Evolutionary conservation across 202 grass and related monocot genomes (phyloP).

Genomic region (Schoenoplectus triqueter): DNA sequence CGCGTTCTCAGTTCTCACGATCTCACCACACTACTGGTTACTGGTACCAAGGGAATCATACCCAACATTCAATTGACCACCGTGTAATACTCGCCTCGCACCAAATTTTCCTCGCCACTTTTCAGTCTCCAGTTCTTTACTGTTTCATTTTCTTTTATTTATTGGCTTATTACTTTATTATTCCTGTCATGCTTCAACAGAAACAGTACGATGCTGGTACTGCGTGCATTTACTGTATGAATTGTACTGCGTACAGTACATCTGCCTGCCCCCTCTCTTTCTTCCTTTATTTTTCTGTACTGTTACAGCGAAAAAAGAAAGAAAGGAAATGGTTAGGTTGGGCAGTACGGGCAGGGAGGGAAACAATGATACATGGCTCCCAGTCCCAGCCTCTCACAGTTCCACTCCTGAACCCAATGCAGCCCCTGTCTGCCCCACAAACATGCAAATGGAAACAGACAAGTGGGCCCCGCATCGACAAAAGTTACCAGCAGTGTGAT

Average conservation of each 20-base stretch:
- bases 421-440: neutral
- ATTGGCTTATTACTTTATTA: neutral
- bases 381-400: neutral
- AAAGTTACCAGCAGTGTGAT: neutral
- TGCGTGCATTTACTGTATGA: neutral
- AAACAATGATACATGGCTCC: neutral
- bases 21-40: neutral
- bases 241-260: no score
- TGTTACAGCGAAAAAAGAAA: neutral
- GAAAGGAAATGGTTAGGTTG: neutral
- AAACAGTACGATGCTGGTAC: neutral
- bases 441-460: constrained; percentile 7
- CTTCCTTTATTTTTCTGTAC: neutral
- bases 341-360: neutral
- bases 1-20: neutral
- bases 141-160: neutral
- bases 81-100: constrained; percentile 5
- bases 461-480: neutral
- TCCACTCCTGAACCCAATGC: no score
- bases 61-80: neutral
- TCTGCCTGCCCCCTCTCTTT: no score
- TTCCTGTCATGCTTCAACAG: neutral
- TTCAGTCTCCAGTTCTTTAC: neutral
- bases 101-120: neutral
- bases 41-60: no score